These are phyloP conservation scores for Hanseniaspora lindneri DNA, from an alignment of 805 yeast species.

Conservation along the genomic window DNA sequence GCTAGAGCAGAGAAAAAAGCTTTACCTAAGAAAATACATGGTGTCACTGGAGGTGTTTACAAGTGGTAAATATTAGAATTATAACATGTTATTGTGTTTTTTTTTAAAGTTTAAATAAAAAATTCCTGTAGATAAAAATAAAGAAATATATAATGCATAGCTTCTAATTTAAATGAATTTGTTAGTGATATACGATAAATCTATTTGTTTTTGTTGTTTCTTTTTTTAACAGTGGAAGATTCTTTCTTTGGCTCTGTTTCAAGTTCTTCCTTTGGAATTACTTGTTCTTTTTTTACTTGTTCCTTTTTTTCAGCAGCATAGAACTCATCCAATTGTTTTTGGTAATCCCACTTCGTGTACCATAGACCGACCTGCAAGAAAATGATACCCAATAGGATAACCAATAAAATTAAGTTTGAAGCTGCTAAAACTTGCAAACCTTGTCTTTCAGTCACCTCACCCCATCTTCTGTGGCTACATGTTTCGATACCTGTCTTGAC, in stretches of 20 bases:
- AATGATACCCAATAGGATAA: slow-evolving; percentile 65
- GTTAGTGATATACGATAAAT: not conserved
- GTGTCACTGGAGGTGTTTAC: slow-evolving; percentile 40
- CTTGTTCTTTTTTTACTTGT: not conserved
- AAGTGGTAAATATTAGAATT: slow-evolving; percentile 51
- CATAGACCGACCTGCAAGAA: slow-evolving; percentile 79
- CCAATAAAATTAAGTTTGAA: slow-evolving; percentile 60
- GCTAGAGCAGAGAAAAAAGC: slow-evolving; percentile 16
- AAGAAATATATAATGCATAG: not conserved
- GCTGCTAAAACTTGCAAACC: slow-evolving; percentile 91
- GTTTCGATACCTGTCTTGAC: slow-evolving; percentile 67
- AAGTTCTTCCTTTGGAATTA: not conserved
- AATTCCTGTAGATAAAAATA: not conserved
- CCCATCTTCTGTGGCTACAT: slow-evolving; percentile 70
- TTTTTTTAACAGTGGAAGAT: not conserved
- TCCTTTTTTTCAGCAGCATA: slow-evolving; percentile 26
- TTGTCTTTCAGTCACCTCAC: slow-evolving; percentile 75
- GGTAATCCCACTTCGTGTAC: slow-evolving; percentile 61
- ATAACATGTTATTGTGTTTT: too few species aligned
- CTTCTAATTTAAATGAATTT: too few species aligned
- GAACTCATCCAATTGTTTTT: slow-evolving; percentile 29
- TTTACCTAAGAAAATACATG: slow-evolving; percentile 31
- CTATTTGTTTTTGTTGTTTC: slow-evolving; percentile 16
- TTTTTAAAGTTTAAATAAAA: too few species aligned
- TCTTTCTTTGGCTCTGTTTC: slow-evolving; percentile 14